Conservation (phyloP, 139 green algal genomes). For the Chlamydomonas eustigma region DNA sequence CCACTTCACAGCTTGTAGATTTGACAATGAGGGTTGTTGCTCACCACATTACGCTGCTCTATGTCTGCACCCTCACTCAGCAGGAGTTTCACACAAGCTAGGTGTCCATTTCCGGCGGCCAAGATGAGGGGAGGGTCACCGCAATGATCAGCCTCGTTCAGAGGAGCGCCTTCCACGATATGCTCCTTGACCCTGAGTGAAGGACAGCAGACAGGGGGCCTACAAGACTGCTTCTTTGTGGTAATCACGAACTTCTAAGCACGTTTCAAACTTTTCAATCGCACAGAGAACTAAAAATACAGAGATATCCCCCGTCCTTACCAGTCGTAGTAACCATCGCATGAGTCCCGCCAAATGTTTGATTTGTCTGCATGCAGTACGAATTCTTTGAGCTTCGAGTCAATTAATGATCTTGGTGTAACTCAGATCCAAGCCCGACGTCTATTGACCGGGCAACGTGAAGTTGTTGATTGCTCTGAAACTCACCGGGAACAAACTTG, state of each 20-base stretch:
- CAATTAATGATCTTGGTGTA: background rate
- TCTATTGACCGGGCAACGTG: background rate
- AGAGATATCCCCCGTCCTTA: background rate
- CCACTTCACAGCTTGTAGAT: too few relatives aligned
- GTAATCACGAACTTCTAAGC: background rate
- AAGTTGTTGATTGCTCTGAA: background rate
- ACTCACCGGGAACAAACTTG: background rate
- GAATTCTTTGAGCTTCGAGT: background rate
- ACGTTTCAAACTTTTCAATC: background rate
- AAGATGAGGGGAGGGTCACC: constrained; percentile 88
- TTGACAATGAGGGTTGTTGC: too few relatives aligned
- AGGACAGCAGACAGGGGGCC: background rate
- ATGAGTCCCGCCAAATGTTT: constrained; percentile 95
- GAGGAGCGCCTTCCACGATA: constrained; percentile 78
- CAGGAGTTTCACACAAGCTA: constrained; percentile 64
- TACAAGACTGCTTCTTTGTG: too few relatives aligned
- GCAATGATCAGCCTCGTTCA: constrained; percentile 92
- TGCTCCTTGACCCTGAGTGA: constrained; percentile 74
- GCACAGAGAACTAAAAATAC: background rate
- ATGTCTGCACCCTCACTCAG: constrained; percentile 83
- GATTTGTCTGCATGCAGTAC: constrained; percentile 67
- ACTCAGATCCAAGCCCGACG: background rate
- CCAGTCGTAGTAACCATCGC: constrained; percentile 93
- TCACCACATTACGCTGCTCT: constrained; percentile 86
- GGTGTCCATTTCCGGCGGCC: constrained; percentile 38